Evolutionary conservation across 2,329 filamentous ascomycete species (phyloP).

Genomic region (Aspergillus hiratsukae): DNA sequence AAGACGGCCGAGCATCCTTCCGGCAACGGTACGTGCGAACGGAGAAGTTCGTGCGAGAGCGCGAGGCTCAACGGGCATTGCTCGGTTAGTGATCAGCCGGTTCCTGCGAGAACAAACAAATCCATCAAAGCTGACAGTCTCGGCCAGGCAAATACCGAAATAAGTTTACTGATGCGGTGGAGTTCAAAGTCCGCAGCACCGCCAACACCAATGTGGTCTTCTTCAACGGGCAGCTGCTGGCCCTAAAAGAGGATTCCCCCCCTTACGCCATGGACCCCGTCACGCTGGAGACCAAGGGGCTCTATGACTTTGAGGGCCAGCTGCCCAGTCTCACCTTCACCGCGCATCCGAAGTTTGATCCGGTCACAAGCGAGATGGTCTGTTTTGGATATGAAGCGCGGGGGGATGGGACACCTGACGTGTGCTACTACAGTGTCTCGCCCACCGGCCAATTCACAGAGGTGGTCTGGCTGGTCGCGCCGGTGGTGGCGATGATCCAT

Average conservation of each 20-base stretch:
- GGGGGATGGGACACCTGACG: slow-evolving; percentile 37
- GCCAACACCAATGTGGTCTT: slow-evolving; percentile 59
- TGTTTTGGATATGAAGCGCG: slow-evolving; percentile 48
- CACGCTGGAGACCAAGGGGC: slow-evolving; percentile 48
- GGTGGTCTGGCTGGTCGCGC: slow-evolving; percentile 31
- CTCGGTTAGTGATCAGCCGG: slow-evolving; percentile 9
- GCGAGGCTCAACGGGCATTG: slow-evolving; percentile 32
- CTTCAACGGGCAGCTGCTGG: slow-evolving; percentile 47
- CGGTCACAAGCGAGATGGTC: slow-evolving; percentile 47
- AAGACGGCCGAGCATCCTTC: slow-evolving; percentile 31
- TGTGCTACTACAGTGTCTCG: slow-evolving; percentile 29
- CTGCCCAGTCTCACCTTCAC: slow-evolving; percentile 45
- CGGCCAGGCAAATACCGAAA: slow-evolving; percentile 38
- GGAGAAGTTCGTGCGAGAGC: slow-evolving; percentile 38
- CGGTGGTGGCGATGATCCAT: slow-evolving; percentile 40
- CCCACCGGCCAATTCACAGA: slow-evolving; percentile 28
- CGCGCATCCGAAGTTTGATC: slow-evolving; percentile 51
- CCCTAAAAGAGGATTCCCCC: slow-evolving; percentile 51
- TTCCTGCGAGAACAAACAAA: too few relatives aligned
- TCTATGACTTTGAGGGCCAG: slow-evolving; percentile 49
- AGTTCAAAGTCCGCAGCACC: slow-evolving; percentile 30
- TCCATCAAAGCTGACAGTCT: too few relatives aligned
- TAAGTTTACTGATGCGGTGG: slow-evolving; percentile 36
- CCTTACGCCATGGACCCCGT: slow-evolving; percentile 48
- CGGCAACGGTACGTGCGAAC: slow-evolving; percentile 39